Evolutionary conservation across 1,284 basidiomycete genomes (phyloP).

Genomic region (Omphalotus olearius): DNA sequence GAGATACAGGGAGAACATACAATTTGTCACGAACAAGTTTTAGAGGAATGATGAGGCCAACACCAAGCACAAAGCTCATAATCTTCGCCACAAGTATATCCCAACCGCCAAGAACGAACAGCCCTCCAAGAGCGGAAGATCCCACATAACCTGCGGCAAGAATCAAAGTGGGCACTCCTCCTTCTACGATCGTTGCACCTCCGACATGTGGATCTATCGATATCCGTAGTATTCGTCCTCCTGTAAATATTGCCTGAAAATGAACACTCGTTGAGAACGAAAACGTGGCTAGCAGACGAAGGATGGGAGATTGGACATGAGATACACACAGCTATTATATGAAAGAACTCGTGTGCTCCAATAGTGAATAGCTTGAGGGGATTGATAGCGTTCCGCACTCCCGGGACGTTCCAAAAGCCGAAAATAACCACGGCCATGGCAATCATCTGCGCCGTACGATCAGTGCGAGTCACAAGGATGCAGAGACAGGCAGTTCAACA

Average conservation of each 20-base stretch:
- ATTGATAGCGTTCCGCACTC: slow-evolving; percentile 68
- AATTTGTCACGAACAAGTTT: slow-evolving; percentile 79
- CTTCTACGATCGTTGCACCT: slow-evolving; percentile 72
- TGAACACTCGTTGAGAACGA: not conserved
- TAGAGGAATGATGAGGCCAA: slow-evolving; percentile 70
- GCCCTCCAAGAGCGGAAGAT: slow-evolving; percentile 73
- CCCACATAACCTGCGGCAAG: slow-evolving; percentile 75
- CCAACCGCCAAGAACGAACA: slow-evolving; percentile 75
- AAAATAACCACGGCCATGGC: slow-evolving; percentile 79
- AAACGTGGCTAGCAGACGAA: not conserved
- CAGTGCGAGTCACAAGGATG: not conserved
- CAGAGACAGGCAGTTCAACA: slow-evolving; percentile 26
- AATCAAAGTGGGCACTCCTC: slow-evolving; percentile 65
- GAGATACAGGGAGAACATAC: slow-evolving; percentile 36
- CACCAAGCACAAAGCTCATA: slow-evolving; percentile 74
- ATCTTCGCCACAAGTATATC: slow-evolving; percentile 78
- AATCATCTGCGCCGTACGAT: slow-evolving; percentile 47
- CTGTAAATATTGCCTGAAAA: slow-evolving; percentile 68
- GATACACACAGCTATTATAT: slow-evolving; percentile 62
- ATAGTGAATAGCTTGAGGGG: slow-evolving; percentile 81
- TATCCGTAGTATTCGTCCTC: slow-evolving; percentile 69
- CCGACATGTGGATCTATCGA: slow-evolving; percentile 82
- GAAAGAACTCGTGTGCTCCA: slow-evolving; percentile 82
- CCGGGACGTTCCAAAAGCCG: slow-evolving; percentile 77
- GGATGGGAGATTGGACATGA: not conserved